Evolutionary conservation across 768 basidiomycete species (phyloP).

Genomic region (Pilatotrama ljubarskyi): DNA sequence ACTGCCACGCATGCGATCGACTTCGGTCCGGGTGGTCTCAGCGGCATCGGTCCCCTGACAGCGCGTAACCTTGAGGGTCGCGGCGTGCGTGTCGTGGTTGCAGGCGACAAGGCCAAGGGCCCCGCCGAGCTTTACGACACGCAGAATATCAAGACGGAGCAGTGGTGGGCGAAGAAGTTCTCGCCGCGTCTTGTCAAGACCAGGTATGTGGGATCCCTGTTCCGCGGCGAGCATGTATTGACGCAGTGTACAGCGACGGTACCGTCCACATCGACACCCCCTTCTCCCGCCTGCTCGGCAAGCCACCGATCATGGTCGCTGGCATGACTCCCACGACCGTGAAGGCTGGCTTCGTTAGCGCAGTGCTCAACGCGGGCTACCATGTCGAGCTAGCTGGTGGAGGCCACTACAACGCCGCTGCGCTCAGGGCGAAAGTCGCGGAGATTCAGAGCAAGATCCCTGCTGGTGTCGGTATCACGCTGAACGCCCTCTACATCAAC

Average conservation of each 20-base stretch:
- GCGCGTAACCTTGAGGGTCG: constrained; percentile 90
- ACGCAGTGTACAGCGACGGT: constrained; percentile 67
- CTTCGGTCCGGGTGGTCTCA: constrained; percentile 93
- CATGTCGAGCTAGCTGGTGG: constrained; percentile 98
- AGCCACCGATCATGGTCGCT: constrained; percentile 98
- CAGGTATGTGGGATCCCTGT: constrained; percentile 50
- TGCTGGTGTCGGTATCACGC: constrained; percentile 86
- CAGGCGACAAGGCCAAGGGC: constrained; percentile 89
- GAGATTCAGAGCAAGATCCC: constrained; percentile 88
- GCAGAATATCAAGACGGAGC: constrained; percentile 66
- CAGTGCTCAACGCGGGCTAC: constrained; percentile 89
- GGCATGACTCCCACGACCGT: constrained; percentile 99
- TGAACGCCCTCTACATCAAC: constrained; percentile 98
- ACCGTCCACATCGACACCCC: constrained; percentile 91
- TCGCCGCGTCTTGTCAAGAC: constrained; percentile 86
- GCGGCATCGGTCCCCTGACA: constrained; percentile 91
- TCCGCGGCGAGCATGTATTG: not conserved
- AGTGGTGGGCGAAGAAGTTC: constrained; percentile 91
- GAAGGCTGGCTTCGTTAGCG: constrained; percentile 91
- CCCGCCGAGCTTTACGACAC: constrained; percentile 83
- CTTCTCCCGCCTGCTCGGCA: constrained; percentile 93
- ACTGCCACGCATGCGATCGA: constrained; percentile 93
- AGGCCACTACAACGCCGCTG: constrained; percentile 91
- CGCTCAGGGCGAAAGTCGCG: constrained; percentile 87
- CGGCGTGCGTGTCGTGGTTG: constrained; percentile 86